Evolutionary conservation across 2,329 filamentous ascomycete species (phyloP), one percentile per base, ranked within the genome.

Genomic region (Didymella arachidicola): DNA sequence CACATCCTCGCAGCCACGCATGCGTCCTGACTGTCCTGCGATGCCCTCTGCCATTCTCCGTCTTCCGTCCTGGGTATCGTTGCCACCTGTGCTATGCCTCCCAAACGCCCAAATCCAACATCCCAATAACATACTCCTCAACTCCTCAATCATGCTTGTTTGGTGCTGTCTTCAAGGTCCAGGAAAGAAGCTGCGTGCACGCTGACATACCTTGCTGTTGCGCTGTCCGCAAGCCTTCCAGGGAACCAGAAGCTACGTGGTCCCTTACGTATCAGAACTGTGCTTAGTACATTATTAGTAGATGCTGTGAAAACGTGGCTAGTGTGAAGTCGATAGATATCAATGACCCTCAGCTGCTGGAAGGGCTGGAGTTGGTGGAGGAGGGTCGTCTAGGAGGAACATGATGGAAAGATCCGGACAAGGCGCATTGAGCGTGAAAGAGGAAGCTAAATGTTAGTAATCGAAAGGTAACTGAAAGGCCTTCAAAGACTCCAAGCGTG

Each of bases 371-470:
- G 19, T 7, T 36, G 29, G 34, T n/a, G 27, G 16, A 25, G 29
- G 22, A 18, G 25, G 22, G 22, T 18, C 25, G 30, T 29, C 14
- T 48, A 30, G 38, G 4, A 41, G 14, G 7, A 29, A 4, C 11
- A 14, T 30, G 14, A 18, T 19, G 26, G 29, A 12, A 38, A 8
- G 12, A 8, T 39, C 55, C 29, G 26, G n/a, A 8, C 8, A 11
- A 12, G 29, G n/a, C 19, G 10, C 52, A 6, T 16, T 32, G 22
- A 39, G 59, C 12, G 36, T 14, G 11, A n/a, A 59, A 12, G 8
- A 34, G 22, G 48, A 58, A 60, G 30, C 64, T 69, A 50, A 27
- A 32, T 45, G 63, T 72, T 69, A 73, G 70, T 68, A 60, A 26
- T 47, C 18, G 53, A 58, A 32, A 30, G 51, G 57, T 29, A 7